Conservation (phyloP, 108 stramenopile genomes). For the Ochromonas danica region DNA sequence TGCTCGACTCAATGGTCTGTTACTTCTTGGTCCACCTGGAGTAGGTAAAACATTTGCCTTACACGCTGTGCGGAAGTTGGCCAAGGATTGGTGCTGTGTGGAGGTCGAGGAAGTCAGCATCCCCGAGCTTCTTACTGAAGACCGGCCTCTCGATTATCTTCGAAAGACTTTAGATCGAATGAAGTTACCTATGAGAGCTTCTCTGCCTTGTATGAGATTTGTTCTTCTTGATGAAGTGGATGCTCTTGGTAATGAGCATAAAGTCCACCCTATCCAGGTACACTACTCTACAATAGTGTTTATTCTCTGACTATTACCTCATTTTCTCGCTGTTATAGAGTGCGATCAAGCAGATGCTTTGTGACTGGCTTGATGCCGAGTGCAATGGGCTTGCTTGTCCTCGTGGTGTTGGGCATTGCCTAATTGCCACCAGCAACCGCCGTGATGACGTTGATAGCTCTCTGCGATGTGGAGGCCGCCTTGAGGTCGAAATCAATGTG, state of each 20-base stretch:
- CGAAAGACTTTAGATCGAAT: background rate
- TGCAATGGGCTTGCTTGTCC: too few relatives aligned
- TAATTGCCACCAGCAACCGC: slow-evolving; percentile 21
- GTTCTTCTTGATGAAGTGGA: background rate
- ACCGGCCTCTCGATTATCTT: background rate
- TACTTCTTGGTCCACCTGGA: slow-evolving; percentile 2
- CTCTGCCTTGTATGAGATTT: background rate
- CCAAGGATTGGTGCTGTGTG: background rate
- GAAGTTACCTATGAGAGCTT: background rate
- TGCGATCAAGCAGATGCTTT: background rate
- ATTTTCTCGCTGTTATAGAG: too few relatives aligned
- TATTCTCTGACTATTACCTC: too few relatives aligned
- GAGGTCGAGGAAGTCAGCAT: background rate
- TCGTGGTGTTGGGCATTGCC: too few relatives aligned
- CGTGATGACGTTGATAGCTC: slow-evolving; percentile 8
- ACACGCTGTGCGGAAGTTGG: background rate
- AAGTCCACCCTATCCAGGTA: too few relatives aligned
- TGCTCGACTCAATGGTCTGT: too few relatives aligned
- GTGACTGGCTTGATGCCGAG: background rate
- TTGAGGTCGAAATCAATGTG: slow-evolving; percentile 11
- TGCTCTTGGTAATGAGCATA: too few relatives aligned
- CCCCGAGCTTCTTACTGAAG: background rate
- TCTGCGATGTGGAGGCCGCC: slow-evolving; percentile 3
- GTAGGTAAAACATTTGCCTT: background rate
- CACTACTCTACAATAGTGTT: too few relatives aligned